Conservation (phyloP, 306 rosid species). For the Prunus mongolica region DNA sequence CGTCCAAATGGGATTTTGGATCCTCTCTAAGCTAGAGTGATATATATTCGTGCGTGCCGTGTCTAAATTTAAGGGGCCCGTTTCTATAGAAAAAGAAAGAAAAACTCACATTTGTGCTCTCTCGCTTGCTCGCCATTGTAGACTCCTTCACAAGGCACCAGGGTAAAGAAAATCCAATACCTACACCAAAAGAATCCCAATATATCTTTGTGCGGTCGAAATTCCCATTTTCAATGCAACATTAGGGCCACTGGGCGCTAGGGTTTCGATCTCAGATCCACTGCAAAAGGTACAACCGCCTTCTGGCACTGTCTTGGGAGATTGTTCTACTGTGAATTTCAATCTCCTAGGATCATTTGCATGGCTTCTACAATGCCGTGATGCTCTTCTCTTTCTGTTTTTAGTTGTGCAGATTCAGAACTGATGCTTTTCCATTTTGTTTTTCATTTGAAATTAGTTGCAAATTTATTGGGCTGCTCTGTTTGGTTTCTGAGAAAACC, state of each 20-base stretch:
- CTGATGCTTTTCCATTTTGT: not conserved
- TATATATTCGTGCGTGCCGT: not conserved
- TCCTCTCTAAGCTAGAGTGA: no score
- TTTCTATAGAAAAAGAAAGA: not conserved
- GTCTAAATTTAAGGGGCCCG: not conserved
- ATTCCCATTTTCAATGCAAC: conserved; percentile 1
- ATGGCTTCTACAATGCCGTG: not conserved
- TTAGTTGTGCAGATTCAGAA: not conserved
- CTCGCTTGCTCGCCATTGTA: conserved; percentile 1
- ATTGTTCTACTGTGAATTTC: no score
- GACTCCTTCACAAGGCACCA: conserved; percentile 15
- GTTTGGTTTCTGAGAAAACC: conserved; percentile 4
- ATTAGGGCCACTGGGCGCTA: not conserved
- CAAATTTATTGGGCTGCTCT: not conserved
- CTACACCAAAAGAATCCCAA: not conserved
- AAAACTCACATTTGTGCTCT: not conserved
- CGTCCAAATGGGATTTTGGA: no score
- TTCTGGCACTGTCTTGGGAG: not conserved
- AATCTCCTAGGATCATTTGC: not conserved
- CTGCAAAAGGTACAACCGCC: not conserved
- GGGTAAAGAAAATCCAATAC: not conserved
- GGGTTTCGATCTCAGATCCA: conserved; percentile 21
- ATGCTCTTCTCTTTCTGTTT: not conserved
- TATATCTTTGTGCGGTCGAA: not conserved
- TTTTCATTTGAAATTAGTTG: not conserved